Evolutionary conservation across 2,329 filamentous ascomycete species (phyloP), one percentile per base, ranked within the genome.

Genomic region (Cyclaneusma minus): DNA sequence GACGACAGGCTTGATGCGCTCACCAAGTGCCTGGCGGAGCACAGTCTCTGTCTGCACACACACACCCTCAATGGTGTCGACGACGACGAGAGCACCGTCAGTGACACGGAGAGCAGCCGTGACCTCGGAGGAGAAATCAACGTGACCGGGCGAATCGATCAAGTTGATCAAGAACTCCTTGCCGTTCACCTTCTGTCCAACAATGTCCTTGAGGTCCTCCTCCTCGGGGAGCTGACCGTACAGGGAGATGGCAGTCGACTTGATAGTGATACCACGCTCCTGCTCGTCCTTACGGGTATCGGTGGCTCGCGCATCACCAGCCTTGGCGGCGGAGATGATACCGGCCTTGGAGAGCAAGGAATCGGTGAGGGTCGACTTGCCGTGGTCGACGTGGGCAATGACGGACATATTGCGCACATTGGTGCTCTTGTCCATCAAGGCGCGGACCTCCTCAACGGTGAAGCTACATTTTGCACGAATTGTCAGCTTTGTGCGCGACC

Each of bases 11-110:
- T 95, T 95, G 64, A 98, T 98, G 67, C 89, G 87, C 77, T 98
- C 89, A 74, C 83, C 81, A 48, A 98, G 83, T 60, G 89, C 87
- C 70, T 98, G 89, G 56, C 89, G 85, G 45, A 98, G 74, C 51
- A 98, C 89, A 54, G 89, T 98, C 79, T 98, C 89, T 55, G 89
- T 98, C 73, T 98, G 89, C 57, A 98, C 89, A 63, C 89, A 98
- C 50, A 98, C 91, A 84, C 89, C 89, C 64, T 94, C 89, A 47
- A 98, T 81, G 61, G 85, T 94, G 69, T 98, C 89, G 67, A 98
- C 89, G 64, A 98, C 89, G 54, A 98, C 89, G 45, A 98, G 82
- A 50, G 89, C 89, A 82, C 89, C 89, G 53, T 98, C 89, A 48
- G 89, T 98, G 64, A 98, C 89, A 83, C 89, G 89, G 53, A 98